These are phyloP conservation scores for Suhomyces coccinellae DNA, from an alignment of 1,139 yeast species.

Conservation along the genomic window DNA sequence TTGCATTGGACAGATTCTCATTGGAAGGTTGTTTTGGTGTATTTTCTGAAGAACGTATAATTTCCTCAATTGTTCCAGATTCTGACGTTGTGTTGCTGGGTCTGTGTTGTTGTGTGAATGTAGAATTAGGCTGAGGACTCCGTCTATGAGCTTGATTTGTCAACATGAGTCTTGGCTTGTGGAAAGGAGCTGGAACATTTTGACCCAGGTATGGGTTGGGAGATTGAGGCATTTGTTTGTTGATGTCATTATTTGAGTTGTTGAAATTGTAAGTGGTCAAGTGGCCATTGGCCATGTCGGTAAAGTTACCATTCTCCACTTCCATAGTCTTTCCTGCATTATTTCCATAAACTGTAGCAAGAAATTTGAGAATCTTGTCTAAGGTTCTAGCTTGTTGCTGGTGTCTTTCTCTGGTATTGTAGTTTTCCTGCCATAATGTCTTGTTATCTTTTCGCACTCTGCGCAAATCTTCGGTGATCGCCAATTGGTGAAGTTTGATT, in stretches of 20 bases:
- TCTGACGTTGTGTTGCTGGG: conserved; percentile 17
- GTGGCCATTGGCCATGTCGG: conserved; percentile 15
- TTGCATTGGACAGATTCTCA: conserved; percentile 20
- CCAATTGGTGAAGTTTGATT: conserved; percentile 73
- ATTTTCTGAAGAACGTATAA: conserved; percentile 34
- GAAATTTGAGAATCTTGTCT: conserved; percentile 81
- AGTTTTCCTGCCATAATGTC: conserved; percentile 86
- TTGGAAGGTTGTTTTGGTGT: conserved; percentile 18
- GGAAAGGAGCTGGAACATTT: conserved; percentile 23
- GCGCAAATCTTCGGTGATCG: conserved; percentile 79
- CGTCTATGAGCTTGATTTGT: conserved; percentile 38
- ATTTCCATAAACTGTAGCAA: conserved; percentile 82
- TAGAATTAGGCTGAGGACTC: conserved; percentile 8
- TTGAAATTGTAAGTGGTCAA: conserved; percentile 22
- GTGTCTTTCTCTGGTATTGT: conserved; percentile 78
- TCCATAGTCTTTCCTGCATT: conserved; percentile 51
- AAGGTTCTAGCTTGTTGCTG: conserved; percentile 83
- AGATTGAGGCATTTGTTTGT: conserved; percentile 5
- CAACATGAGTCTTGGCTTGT: conserved; percentile 44
- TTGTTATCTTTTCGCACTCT: conserved; percentile 87
- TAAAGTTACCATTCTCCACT: conserved; percentile 23
- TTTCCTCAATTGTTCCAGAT: conserved; percentile 37
- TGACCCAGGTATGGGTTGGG: conserved; percentile 10
- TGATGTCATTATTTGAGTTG: not conserved
- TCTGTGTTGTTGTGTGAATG: conserved; percentile 6